These are phyloP conservation scores for Coemansia sp. DNA, from an alignment of 192 early-diverging fungal species.

Conservation along the genomic window DNA sequence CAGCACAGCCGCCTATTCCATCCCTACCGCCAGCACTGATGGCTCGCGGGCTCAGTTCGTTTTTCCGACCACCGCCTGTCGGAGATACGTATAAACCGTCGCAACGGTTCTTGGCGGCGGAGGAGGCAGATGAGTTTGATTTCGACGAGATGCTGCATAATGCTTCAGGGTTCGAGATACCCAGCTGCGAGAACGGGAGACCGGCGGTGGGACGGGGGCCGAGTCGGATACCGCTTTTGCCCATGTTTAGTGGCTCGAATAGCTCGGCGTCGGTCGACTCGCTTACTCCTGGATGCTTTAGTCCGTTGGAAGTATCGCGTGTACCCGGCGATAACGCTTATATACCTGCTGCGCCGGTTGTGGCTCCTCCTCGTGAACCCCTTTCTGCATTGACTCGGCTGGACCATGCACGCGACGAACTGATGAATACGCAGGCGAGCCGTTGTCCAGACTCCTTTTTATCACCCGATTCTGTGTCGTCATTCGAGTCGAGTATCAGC, in stretches of 20 bases:
- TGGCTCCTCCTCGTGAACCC: neutral
- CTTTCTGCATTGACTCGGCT: neutral
- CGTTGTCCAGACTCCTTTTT: neutral
- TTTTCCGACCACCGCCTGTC: constrained; percentile 19
- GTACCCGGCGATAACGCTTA: neutral
- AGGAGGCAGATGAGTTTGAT: constrained; percentile 47
- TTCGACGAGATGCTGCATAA: constrained; percentile 49
- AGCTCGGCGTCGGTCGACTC: constrained; percentile 36
- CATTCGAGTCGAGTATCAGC: constrained; percentile 14
- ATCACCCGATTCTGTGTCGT: constrained; percentile 23
- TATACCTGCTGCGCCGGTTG: neutral
- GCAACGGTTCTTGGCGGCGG: constrained; percentile 30
- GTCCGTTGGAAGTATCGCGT: constrained; percentile 27
- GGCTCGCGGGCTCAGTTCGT: constrained; percentile 38
- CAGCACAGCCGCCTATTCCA: constrained; percentile 33
- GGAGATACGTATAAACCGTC: constrained; percentile 32
- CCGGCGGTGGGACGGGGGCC: neutral
- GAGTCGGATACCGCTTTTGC: neutral
- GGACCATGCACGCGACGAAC: neutral
- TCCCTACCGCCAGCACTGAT: constrained; percentile 19
- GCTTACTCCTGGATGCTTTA: constrained; percentile 21
- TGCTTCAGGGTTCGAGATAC: constrained; percentile 15
- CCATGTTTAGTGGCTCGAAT: constrained; percentile 18
- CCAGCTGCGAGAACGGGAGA: constrained; percentile 17
- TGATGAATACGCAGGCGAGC: neutral